Percentiles rank a stretch among this genome's conserved stretches.
phyloP scores from a whole-genome alignment of 2,329 filamentous ascomycete species.

The Pseudogymnoascus sp. region DNA sequence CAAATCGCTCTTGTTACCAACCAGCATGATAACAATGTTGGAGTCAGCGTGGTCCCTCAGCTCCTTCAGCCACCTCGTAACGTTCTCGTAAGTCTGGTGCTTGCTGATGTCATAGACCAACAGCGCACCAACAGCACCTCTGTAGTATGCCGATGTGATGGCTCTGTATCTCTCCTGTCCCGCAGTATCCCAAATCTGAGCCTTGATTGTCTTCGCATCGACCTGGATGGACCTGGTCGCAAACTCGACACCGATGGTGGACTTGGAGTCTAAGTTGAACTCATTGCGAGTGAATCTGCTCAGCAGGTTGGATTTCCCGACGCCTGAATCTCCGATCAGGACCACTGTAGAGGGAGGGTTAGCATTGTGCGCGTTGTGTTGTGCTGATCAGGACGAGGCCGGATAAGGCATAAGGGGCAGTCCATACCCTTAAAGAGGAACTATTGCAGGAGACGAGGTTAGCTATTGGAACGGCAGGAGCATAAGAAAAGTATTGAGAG shows the following conservation, averaged over 20 bases:
- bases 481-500: constrained; percentile 16
- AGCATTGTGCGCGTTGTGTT: constrained; percentile 22
- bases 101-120: constrained; percentile 99
- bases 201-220: constrained; percentile 99
- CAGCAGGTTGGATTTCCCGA: constrained; percentile 99
- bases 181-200: constrained; percentile 99
- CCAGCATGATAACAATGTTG: constrained; percentile 99
- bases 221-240: constrained; percentile 98
- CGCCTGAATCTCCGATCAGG: constrained; percentile 96
- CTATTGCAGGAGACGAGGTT: constrained; percentile 40
- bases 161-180: constrained; percentile 98
- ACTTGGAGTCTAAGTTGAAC: constrained; percentile 99
- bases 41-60: constrained; percentile 94
- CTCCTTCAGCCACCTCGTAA: constrained; percentile 98
- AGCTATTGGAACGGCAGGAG: constrained; percentile 30
- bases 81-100: constrained; percentile 98
- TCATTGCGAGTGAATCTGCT: constrained; percentile 99
- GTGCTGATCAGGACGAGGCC: not conserved
- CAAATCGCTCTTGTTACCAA: constrained; percentile 99
- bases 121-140: constrained; percentile 90
- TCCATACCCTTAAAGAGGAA: constrained; percentile 84
- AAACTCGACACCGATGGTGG: constrained; percentile 98
- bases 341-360: constrained; percentile 56
- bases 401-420: constrained; percentile 12
- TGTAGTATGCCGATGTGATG: constrained; percentile 98